These are phyloP conservation scores for Ophioceras dolichostomum DNA, from an alignment of 2,329 filamentous ascomycete species.

Conservation along the genomic window DNA sequence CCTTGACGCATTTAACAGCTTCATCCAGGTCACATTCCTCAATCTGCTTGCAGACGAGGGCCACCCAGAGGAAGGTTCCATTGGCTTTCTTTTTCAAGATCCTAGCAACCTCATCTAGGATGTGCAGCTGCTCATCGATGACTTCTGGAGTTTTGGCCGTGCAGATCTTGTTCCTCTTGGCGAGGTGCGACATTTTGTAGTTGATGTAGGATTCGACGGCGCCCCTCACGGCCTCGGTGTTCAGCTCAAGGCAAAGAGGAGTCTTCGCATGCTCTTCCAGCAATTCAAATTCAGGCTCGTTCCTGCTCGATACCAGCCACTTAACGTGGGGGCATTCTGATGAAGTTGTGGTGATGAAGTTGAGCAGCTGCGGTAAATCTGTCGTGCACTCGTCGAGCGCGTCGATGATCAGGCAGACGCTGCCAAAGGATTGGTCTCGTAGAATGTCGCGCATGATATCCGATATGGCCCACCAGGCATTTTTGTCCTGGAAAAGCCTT, in stretches of 20 bases:
- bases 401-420: constrained; percentile 27
- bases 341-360: constrained; percentile 4
- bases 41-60: constrained; percentile 19
- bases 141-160: too few species aligned
- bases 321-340: constrained; percentile 6
- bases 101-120: too few species aligned
- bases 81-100: too few species aligned
- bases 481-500: too few species aligned
- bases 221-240: constrained; percentile 5
- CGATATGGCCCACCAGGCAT: too few species aligned
- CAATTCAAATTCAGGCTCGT: constrained; percentile 5
- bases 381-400: constrained; percentile 33
- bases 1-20: too few species aligned
- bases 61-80: constrained; percentile 27
- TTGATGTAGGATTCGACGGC: constrained; percentile 9
- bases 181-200: constrained; percentile 9
- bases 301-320: constrained; percentile 10
- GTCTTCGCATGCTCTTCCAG: constrained; percentile 3
- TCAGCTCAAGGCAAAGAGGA: constrained; percentile 7
- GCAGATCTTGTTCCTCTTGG: too few species aligned
- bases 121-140: too few species aligned
- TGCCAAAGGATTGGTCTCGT: constrained; percentile 16
- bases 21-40: constrained; percentile 13
- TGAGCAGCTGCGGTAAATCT: neutral
- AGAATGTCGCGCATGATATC: constrained; percentile 26